Evolutionary conservation across 345 rosid species (phyloP), one percentile per base, ranked within the genome.

Genomic region (Noccaea caerulescens): DNA sequence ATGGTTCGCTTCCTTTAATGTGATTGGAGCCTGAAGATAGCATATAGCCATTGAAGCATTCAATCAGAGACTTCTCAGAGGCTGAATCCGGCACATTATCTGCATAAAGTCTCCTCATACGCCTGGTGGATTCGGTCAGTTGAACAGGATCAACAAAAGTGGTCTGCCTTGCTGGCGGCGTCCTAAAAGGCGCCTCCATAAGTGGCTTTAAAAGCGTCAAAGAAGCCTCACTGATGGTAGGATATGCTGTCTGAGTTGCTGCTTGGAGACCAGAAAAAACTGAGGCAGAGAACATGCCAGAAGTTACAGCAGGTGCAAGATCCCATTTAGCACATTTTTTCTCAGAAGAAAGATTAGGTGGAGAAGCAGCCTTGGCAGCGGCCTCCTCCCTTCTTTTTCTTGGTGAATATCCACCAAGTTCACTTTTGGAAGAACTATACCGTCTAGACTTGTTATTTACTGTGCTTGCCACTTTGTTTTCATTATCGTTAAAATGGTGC

Each of bases 341-440:
- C 80, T 87, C 95, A 6, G 90, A 85, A 10, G 92, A 82, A 51
- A 72, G 84, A 71, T 80, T 86, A 63, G 79, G 41, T 37, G 93
- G 96, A 33, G 97, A 86, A 63, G 87, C 87, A 58, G 87, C 86
- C 86, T 82, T 88, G 73, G 57, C 72, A 77, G 85, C 80, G 39
- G 80, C 79, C 58, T 85, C 87, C 43, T 79, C 80, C 80, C 83
- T 94, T 72, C 95, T 89, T 83, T 88, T 91, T 77, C 95, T 85
- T 14, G 99, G 97, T 11, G 96, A 91, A 81, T 91, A 91, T 64
- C 97, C 97, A 73, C 97, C 96, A 69, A 94, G 89, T 54, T 97
- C 87, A 77, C 97, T 89, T 23, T 71, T 67, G 58, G 82, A 82
- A 45, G 78, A 81, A 74, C 72, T 77, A 69, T 81, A 87, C 72